Evolutionary conservation across 805 yeast genomes (phyloP), one percentile per base, ranked within the genome.

Genomic region (Saturnispora sekii): DNA sequence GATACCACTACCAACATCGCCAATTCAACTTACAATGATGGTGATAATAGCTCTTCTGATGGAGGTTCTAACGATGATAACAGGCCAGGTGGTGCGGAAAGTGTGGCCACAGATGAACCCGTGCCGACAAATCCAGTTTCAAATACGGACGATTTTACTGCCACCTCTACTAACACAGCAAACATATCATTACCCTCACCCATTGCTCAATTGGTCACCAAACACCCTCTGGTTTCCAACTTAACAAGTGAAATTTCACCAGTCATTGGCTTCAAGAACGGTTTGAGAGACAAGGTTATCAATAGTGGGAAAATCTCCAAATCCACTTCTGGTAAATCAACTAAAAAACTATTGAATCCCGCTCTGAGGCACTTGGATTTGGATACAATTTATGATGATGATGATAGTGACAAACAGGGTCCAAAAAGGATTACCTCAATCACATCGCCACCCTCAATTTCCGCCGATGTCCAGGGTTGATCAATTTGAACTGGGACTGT

Each of bases 301-400:
- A 16, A 35, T 44, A 17, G 11, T 18, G 15, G 26, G 12, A 50
- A 47, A 17, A 35, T 50, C 15, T 14, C 37, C 3, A 50, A 50
- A 42, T 34, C 37, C 10, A 8, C 32, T 6, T 32, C 12, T n/a
- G 35, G 29, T 17, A 16, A 10, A 16, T 21, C 9, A 8, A 10
- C 29, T 8, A 17, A 32, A 16, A 40, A 37, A 17, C 47, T 49
- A 38, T 40, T 47, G 29, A 49, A 46, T 47, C 51, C 60, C 40
- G 29, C 59, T n/a, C 44, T 48, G 33, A 47, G 52, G 21, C 50
- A 49, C 48, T 48, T 43, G 12, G 46, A 44, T 34, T 14, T 47
- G 5, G 52, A 48, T 18, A 44, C 43, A 32, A 18, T 44, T 2
- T 39, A 41, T 41, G 46, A 44, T 21, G 49, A 46, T 15, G 41